These are phyloP conservation scores for Xylariaceae sp. DNA, from an alignment of 2,329 filamentous ascomycete genomes.

Conservation along the genomic window DNA sequence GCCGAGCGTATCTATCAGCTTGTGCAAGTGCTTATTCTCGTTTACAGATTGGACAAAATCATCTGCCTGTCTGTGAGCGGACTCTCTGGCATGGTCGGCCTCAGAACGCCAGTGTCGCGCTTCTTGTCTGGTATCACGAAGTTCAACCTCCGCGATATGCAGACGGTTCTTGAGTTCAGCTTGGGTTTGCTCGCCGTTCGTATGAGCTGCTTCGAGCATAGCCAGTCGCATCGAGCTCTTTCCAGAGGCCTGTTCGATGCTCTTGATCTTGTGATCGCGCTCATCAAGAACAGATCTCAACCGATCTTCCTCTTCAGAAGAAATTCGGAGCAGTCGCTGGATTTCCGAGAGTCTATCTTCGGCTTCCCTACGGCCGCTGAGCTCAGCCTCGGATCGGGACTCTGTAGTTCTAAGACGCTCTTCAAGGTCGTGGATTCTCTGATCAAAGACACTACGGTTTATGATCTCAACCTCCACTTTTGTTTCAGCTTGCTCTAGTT, in stretches of 20 bases:
- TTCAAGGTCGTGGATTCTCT: slow-evolving; percentile 65
- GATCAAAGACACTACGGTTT: slow-evolving; percentile 54
- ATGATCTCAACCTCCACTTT: slow-evolving; percentile 58
- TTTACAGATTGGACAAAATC: slow-evolving; percentile 45
- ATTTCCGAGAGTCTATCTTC: slow-evolving; percentile 70
- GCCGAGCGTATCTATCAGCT: slow-evolving; percentile 68
- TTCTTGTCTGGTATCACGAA: slow-evolving; percentile 53
- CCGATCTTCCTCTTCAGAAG: slow-evolving; percentile 68
- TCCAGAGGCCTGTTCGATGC: slow-evolving; percentile 50
- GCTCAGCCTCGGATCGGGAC: slow-evolving; percentile 59
- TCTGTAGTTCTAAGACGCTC: slow-evolving; percentile 63
- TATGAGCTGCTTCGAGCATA: slow-evolving; percentile 65
- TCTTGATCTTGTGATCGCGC: slow-evolving; percentile 62
- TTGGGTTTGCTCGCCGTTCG: slow-evolving; percentile 49
- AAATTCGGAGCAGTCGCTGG: slow-evolving; percentile 64
- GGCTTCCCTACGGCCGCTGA: slow-evolving; percentile 58
- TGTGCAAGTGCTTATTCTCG: slow-evolving; percentile 70
- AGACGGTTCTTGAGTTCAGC: slow-evolving; percentile 53
- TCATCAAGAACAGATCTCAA: slow-evolving; percentile 65
- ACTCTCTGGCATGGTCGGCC: slow-evolving; percentile 54
- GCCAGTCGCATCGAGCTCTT: slow-evolving; percentile 58
- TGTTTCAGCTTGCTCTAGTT: slow-evolving; percentile 53
- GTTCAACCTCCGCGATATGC: slow-evolving; percentile 49
- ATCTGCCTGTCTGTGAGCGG: slow-evolving; percentile 42
- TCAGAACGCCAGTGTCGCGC: slow-evolving; percentile 58